Evolutionary conservation across 345 rosid genomes (phyloP).

Genomic region (Gossypioides kirkii): DNA sequence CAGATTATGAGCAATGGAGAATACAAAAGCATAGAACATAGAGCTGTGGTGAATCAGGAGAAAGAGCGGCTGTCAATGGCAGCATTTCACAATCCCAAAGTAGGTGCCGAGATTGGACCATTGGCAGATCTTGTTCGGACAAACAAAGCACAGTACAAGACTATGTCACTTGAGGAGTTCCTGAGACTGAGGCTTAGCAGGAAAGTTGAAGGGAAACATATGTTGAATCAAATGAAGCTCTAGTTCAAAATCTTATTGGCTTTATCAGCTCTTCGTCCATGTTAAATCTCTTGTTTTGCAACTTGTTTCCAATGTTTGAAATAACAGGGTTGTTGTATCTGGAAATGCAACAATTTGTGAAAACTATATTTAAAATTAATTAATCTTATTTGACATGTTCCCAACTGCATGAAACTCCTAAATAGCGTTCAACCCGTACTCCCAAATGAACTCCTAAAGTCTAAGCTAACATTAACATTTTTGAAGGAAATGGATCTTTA

Average conservation of each 20-base stretch:
- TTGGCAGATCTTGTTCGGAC: slow-evolving; percentile 15
- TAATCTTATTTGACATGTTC: background rate
- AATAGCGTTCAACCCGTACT: background rate
- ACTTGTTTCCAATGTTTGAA: background rate
- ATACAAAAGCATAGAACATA: slow-evolving; percentile 15
- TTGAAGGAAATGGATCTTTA: slow-evolving; percentile 56
- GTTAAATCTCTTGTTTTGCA: too few species aligned
- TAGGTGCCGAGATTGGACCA: slow-evolving; percentile 16
- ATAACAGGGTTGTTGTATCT: background rate
- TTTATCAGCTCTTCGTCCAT: background rate
- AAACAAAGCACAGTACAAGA: slow-evolving; percentile 17
- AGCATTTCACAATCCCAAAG: background rate
- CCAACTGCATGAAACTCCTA: background rate
- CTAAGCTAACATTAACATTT: slow-evolving; percentile 32
- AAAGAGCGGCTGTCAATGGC: background rate
- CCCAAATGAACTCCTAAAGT: background rate
- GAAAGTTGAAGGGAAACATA: slow-evolving; percentile 35
- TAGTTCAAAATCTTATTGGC: background rate
- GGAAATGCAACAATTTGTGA: background rate
- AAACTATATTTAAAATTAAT: background rate
- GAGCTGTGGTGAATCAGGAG: slow-evolving; percentile 3
- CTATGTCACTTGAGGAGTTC: slow-evolving; percentile 13
- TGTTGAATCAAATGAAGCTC: slow-evolving; percentile 22
- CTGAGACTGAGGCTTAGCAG: background rate
- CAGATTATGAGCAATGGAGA: slow-evolving; percentile 14